phyloP scores from a whole-genome alignment of 257 asterid species.

The Solanum medicagineum region DNA sequence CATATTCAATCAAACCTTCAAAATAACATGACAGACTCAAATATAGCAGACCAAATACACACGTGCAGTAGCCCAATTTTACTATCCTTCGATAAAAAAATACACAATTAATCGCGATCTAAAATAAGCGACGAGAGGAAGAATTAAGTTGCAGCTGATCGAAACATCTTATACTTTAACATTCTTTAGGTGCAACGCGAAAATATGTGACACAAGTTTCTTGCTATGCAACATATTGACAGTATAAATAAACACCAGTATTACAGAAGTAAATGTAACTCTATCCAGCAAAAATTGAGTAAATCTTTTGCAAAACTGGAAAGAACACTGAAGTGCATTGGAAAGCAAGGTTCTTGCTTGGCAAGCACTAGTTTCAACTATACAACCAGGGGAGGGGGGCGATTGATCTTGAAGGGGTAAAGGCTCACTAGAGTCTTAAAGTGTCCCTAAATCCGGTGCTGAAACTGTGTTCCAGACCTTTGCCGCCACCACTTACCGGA shows the following conservation, averaged over 20 bases:
- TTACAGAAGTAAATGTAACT: not conserved
- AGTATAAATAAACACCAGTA: not conserved
- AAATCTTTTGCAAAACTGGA: not conserved
- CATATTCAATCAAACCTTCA: not conserved
- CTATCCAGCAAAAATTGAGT: not conserved
- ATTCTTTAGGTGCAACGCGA: not conserved
- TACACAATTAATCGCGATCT: not conserved
- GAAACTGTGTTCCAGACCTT: slow-evolving; percentile 60
- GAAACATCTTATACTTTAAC: not conserved
- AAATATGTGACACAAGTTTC: not conserved
- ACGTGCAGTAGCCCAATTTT: not conserved
- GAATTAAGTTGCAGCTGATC: not conserved
- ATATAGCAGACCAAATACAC: not conserved
- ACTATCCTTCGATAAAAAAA: not conserved
- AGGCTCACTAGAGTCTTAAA: slow-evolving; percentile 26
- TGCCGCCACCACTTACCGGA: slow-evolving; percentile 35
- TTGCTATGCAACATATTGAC: not conserved
- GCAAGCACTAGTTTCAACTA: not conserved
- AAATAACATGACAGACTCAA: not conserved
- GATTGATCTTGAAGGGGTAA: not conserved
- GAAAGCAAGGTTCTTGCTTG: not conserved
- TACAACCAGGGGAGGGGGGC: not conserved
- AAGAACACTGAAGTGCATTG: not conserved
- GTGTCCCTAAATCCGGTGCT: slow-evolving; percentile 61
- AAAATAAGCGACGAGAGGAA: not conserved